Evolutionary conservation across 2,329 filamentous ascomycete species (phyloP), one percentile per base, ranked within the genome.

Genomic region (Fusarium austroafricanum): DNA sequence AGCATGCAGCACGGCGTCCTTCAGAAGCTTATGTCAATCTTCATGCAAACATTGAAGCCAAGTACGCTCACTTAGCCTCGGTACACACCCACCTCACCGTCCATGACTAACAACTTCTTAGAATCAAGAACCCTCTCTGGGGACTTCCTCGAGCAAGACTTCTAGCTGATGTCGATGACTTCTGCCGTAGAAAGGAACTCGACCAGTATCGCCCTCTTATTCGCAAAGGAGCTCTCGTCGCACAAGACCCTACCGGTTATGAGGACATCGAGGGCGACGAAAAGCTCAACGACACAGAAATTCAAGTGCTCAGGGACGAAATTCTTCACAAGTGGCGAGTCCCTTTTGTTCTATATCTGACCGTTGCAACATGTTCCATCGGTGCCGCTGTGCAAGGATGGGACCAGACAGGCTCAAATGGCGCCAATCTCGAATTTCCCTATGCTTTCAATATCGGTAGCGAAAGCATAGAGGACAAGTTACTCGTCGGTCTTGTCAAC

Each of bases 371-470:
- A 21, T 91, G 89, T 76, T 91, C 90, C 40, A 86, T 92, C 52
- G 89, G 88, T 50, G 90, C 90, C 17, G 89, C 89, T n/a, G 88
- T 91, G 11, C 87, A 90, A 71, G 88, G 89, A 23, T 91, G 88
- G 89, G 89, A 91, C 67, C 87, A 90, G 76, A 90, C 88, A 20
- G 88, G 87, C 35, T 82, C 83, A 54, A 90, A 89, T 68, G 87
- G 87, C 37, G 88, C 89, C 57, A 90, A 88, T 68, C 79, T 90
- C 67, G 85, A 84, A 54, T 90, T 90, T 67, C 87, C 87, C 0
- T 61, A 75, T 0, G 82, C 82, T 31, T 88, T 89, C 47, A 80
- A 81, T 37, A 81, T 82, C 51, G 79, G 72, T 4, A 67, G 75
- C 46, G 60, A 69, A 5, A 76, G 73, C 17, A 79, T 78, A 21